Percentiles rank a stretch among this genome's conserved stretches.
These are phyloP conservation scores for Lasiosphaeria hispida DNA, from an alignment of 495 filamentous ascomycete species.

Conservation along the genomic window DNA sequence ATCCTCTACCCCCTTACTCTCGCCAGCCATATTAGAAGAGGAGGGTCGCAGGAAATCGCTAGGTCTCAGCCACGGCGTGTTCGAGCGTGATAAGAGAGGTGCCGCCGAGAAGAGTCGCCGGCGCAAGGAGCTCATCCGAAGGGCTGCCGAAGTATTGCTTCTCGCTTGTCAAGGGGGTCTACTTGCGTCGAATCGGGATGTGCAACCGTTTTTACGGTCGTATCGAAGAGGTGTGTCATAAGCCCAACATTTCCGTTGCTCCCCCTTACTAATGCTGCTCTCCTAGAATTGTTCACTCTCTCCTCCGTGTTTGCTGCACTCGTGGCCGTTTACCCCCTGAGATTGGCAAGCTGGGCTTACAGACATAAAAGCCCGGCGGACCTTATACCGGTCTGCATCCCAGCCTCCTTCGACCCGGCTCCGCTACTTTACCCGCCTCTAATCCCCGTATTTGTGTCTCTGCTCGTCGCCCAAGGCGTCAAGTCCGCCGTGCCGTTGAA, in stretches of 20 bases:
- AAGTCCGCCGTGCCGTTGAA: constrained; percentile 66
- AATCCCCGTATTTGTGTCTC: constrained; percentile 72
- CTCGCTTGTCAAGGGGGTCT: constrained; percentile 43
- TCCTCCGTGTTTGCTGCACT: constrained; percentile 25
- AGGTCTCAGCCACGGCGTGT: constrained; percentile 19
- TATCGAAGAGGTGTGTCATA: constrained; percentile 36
- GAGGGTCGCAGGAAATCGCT: constrained; percentile 36
- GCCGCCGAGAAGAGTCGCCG: constrained; percentile 37
- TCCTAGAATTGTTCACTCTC: constrained; percentile 32
- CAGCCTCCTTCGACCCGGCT: constrained; percentile 81
- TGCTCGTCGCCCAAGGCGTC: constrained; percentile 64
- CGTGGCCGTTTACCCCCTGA: constrained; percentile 45
- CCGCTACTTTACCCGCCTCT: constrained; percentile 82
- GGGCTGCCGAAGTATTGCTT: constrained; percentile 43
- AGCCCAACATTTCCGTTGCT: background rate
- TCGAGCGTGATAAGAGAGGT: constrained; percentile 27
- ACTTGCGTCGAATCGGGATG: constrained; percentile 27
- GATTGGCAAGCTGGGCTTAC: constrained; percentile 44
- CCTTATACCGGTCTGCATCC: constrained; percentile 51
- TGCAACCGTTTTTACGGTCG: constrained; percentile 30
- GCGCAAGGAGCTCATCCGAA: constrained; percentile 45
- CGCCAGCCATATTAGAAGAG: constrained; percentile 58
- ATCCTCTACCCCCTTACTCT: constrained; percentile 56
- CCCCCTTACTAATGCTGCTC: constrained; percentile 10
- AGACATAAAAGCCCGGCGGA: constrained; percentile 32